Evolutionary conservation across 345 rosid genomes (phyloP), one percentile per base, ranked within the genome.

Genomic region (Crucihimalaya himalaica): DNA sequence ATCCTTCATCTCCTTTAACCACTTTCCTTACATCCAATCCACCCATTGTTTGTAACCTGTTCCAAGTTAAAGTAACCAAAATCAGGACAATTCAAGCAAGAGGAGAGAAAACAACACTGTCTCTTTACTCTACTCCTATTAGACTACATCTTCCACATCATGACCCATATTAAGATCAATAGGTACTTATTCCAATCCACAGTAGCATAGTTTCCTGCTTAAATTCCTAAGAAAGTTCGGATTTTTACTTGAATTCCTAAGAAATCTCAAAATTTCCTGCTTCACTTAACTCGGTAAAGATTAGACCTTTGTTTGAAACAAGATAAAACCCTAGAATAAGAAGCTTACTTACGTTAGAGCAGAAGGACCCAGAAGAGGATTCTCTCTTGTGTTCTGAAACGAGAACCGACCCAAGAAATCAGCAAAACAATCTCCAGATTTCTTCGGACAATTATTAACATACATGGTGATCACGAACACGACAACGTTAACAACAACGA

Each of bases 351-450:
- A 91, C 97, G 98, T 79, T 29, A 73, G 59, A 37, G 97, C 84
- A 4, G 98, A 88, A 78, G 96, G 98, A 69, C 98, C 98, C 8
- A 94, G 86, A 76, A 94, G 97, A 65, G 97, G 98, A 67, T 94
- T 94, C 80, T 94, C 98, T 63, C 85, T 84, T 6, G 88, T 83
- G 60, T 84, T 86, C 87, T 94, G 97, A 75, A 94, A 94, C 23
- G 97, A 88, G 89, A 94, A 84, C 16, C 97, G 76, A 34, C 98
- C 98, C 60, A 94, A 68, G 82, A 87, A 91, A 42, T 79, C 75
- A 32, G 92, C 96, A 47, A 87, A 56, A 71, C 97, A 94, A 39
- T 84, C 81, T 11, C 70, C 83, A 2, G 93, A 86, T 50, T 87
- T 91, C 72, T 89, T 86, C 65, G 97, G 97, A 18, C 98, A 91